A percentile compares a stretch with the other conserved stretches of the same genome.
Conservation (phyloP, 495 filamentous ascomycete genomes). For the Penicillium pulvis region DNA sequence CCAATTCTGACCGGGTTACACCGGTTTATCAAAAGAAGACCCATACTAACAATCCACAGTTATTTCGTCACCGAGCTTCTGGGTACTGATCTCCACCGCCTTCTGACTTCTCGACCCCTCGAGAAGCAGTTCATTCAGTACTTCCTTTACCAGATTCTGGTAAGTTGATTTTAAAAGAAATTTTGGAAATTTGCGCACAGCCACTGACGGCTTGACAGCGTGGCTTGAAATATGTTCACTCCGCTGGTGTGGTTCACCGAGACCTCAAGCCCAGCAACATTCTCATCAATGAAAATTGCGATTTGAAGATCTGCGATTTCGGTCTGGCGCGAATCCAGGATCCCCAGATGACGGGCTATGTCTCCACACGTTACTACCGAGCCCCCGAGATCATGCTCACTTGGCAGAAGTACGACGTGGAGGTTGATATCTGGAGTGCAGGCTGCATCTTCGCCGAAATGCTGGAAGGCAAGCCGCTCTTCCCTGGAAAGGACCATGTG, state of each 20-base stretch:
- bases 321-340: slow-evolving; percentile 97
- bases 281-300: slow-evolving; percentile 98
- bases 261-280: slow-evolving; percentile 99
- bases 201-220: slow-evolving; percentile 61
- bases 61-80: slow-evolving; percentile 98
- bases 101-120: slow-evolving; percentile 91
- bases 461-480: slow-evolving; percentile 96
- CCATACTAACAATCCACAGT: slow-evolving; percentile 47
- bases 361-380: slow-evolving; percentile 97
- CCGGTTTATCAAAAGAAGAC: not conserved
- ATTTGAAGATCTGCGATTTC: slow-evolving; percentile 99
- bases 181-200: slow-evolving; percentile 82
- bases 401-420: slow-evolving; percentile 99
- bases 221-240: slow-evolving; percentile 98
- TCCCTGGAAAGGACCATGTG: slow-evolving; percentile 98
- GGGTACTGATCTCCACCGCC: slow-evolving; percentile 92
- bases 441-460: slow-evolving; percentile 99
- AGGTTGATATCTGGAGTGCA: slow-evolving; percentile 99
- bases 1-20: slow-evolving; percentile 1
- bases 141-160: slow-evolving; percentile 98
- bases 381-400: slow-evolving; percentile 99
- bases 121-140: slow-evolving; percentile 99
- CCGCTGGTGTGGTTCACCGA: slow-evolving; percentile 94
- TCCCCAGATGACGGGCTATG: slow-evolving; percentile 99
- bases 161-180: slow-evolving; percentile 44